Conservation (phyloP, 2,329 filamentous ascomycete species). For the Periconia sp. region DNA sequence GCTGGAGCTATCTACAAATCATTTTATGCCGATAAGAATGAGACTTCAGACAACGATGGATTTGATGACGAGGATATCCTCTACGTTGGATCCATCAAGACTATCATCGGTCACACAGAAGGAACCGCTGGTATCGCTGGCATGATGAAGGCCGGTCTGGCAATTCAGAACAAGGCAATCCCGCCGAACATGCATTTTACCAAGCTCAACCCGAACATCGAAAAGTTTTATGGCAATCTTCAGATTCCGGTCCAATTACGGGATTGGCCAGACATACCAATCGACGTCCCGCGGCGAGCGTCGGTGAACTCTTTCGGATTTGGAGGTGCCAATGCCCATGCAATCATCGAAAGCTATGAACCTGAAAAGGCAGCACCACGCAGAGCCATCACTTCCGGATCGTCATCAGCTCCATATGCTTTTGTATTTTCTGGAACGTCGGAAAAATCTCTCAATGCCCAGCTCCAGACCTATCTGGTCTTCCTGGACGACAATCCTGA, state of each 20-base stretch:
- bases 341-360: constrained; percentile 12
- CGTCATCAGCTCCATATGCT: background rate
- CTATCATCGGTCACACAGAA: constrained; percentile 42
- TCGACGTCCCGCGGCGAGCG: background rate
- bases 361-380: constrained; percentile 36
- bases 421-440: too few species aligned
- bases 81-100: constrained; percentile 22
- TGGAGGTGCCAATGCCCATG: constrained; percentile 10
- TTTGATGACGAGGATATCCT: background rate
- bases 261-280: constrained; percentile 2
- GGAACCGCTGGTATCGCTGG: constrained; percentile 36
- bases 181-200: constrained; percentile 29
- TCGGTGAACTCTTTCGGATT: constrained; percentile 10
- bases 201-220: constrained; percentile 16
- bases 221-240: constrained; percentile 11
- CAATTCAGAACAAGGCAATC: constrained; percentile 39
- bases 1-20: constrained; percentile 14
- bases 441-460: too few species aligned
- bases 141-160: constrained; percentile 42
- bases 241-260: constrained; percentile 8
- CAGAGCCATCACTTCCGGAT: background rate
- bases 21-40: constrained; percentile 8
- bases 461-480: too few species aligned
- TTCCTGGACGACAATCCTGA: background rate
- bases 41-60: too few species aligned